A percentile compares a stretch with the other conserved stretches of the same genome.
Evolutionary conservation across 345 rosid species (phyloP).

Genomic region (Brassica carinata): DNA sequence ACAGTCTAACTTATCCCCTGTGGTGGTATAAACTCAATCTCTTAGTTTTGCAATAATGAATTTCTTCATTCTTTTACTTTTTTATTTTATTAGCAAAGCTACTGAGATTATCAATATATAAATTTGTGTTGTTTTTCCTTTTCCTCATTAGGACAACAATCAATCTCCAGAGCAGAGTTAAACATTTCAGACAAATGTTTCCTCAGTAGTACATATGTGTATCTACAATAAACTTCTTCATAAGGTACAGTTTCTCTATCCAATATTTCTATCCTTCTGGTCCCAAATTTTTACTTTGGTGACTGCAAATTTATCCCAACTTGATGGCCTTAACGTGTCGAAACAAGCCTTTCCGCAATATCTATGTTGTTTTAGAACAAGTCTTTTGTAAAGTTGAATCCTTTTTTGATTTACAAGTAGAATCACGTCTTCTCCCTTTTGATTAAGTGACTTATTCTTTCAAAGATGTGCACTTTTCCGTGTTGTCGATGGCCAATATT

Average conservation of each 20-base stretch:
- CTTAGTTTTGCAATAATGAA: neutral
- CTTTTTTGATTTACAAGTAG: neutral
- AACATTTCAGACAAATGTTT: conserved; percentile 2
- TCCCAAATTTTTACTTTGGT: neutral
- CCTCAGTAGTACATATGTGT: conserved; percentile 6
- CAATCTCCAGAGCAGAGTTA: conserved; percentile 22
- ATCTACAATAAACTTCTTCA: neutral
- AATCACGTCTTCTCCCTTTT: conserved; percentile 19
- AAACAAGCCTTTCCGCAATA: neutral
- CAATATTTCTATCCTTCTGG: neutral
- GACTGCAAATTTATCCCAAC: neutral
- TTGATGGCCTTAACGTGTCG: conserved; percentile 7
- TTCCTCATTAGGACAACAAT: conserved; percentile 24
- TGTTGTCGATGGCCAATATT: conserved; percentile 16
- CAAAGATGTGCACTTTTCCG: neutral
- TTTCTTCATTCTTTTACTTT: conserved; percentile 5
- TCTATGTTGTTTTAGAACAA: conserved; percentile 12
- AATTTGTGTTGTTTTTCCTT: neutral
- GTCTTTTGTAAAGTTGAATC: conserved; percentile 12
- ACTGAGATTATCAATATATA: neutral
- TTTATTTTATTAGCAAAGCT: neutral
- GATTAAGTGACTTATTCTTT: neutral
- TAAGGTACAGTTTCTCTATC: neutral
- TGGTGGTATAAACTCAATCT: conserved; percentile 25
- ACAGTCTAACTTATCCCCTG: conserved; percentile 29